These are phyloP conservation scores for Platismatia glauca DNA, from an alignment of 495 filamentous ascomycete species.

Conservation along the genomic window DNA sequence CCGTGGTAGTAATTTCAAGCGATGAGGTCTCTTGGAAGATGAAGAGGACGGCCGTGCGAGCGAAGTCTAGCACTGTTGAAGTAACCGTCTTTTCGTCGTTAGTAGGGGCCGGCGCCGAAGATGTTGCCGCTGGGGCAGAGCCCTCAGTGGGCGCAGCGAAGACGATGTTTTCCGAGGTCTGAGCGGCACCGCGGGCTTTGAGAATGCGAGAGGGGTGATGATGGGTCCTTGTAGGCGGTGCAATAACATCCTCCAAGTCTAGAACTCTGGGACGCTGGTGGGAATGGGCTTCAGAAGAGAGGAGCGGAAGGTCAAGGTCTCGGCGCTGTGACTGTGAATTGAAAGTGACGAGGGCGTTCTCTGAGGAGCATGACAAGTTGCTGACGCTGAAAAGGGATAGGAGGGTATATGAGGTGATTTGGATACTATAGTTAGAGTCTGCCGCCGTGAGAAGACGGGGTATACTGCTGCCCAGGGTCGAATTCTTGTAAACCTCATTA, in stretches of 20 bases:
- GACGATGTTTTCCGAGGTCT: constrained; percentile 39
- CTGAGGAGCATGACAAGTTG: constrained; percentile 64
- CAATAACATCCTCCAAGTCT: constrained; percentile 9
- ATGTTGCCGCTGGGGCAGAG: constrained; percentile 14
- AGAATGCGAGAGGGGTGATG: constrained; percentile 24
- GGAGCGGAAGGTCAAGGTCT: constrained; percentile 12
- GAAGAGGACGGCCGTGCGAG: constrained; percentile 40
- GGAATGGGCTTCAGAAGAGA: constrained; percentile 5
- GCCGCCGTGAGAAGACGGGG: constrained; percentile 60
- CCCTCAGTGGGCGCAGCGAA: constrained; percentile 28
- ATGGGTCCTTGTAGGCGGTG: constrained; percentile 9
- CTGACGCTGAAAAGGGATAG: constrained; percentile 66
- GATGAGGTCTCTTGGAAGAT: constrained; percentile 41
- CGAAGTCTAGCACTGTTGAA: constrained; percentile 37
- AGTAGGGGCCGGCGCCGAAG: constrained; percentile 18
- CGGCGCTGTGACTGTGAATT: constrained; percentile 37
- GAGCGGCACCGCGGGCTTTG: constrained; percentile 28
- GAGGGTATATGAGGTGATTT: constrained; percentile 55
- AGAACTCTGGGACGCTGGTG: not conserved
- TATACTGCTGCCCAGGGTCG: constrained; percentile 71
- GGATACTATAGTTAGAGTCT: constrained; percentile 62
- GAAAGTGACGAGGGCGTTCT: constrained; percentile 84
- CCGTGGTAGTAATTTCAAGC: constrained; percentile 30
- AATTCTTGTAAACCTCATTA: constrained; percentile 45
- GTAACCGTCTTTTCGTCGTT: constrained; percentile 16